A percentile compares a stretch with the other conserved stretches of the same genome.
These are phyloP conservation scores for Stagonosporopsis cucurbitacearum DNA, from an alignment of 2,329 filamentous ascomycete genomes.

Conservation along the genomic window DNA sequence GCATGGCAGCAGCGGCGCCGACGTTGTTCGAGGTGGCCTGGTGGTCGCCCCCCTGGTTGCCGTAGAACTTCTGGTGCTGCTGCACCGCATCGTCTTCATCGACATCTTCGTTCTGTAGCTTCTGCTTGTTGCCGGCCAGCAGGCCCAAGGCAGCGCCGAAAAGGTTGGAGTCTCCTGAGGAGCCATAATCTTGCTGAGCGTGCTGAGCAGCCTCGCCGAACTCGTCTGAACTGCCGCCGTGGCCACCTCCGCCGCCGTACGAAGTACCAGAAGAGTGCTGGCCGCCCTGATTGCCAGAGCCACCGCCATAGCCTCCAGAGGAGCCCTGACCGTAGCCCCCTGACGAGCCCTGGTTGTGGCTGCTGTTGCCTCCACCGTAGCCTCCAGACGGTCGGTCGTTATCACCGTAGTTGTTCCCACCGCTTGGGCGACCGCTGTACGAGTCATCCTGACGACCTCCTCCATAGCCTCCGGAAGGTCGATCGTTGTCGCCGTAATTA, in stretches of 20 bases:
- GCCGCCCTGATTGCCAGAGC: conserved; percentile 30
- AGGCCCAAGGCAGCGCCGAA: conserved; percentile 65
- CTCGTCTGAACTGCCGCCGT: conserved; percentile 56
- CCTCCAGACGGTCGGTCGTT: conserved; percentile 35
- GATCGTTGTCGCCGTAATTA: neutral
- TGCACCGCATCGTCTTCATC: conserved; percentile 72
- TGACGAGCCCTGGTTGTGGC: conserved; percentile 20
- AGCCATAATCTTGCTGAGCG: conserved; percentile 61
- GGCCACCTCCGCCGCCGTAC: conserved; percentile 52
- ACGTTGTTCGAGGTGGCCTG: conserved; percentile 54
- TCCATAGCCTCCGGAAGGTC: neutral
- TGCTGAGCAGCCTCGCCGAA: conserved; percentile 62
- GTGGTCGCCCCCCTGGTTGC: conserved; percentile 52
- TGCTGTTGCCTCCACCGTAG: conserved; percentile 10
- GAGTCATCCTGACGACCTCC: conserved; percentile 17
- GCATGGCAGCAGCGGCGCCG: conserved; percentile 78
- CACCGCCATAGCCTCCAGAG: conserved; percentile 27
- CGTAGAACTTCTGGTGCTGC: conserved; percentile 79
- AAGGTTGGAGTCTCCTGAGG: conserved; percentile 57
- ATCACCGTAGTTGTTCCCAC: conserved; percentile 20
- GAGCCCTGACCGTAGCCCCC: conserved; percentile 22
- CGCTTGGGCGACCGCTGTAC: conserved; percentile 18
- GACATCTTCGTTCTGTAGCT: conserved; percentile 59
- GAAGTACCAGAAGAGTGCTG: conserved; percentile 51
- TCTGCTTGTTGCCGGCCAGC: conserved; percentile 61